These are phyloP conservation scores for Poa annua DNA, from an alignment of 176 grass and related monocot species.

Conservation along the genomic window DNA sequence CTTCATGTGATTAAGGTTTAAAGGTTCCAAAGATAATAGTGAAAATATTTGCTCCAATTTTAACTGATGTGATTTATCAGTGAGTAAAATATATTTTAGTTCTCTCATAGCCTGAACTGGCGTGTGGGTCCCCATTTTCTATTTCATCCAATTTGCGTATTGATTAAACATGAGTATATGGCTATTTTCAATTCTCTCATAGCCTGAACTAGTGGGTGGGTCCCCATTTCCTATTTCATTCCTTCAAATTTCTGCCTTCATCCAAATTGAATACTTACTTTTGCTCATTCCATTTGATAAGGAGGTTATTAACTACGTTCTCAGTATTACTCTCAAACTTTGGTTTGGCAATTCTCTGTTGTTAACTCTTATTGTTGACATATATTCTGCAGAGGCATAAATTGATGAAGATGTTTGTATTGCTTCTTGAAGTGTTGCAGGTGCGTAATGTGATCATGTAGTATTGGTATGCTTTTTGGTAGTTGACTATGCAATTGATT, in stretches of 20 bases:
- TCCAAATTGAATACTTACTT: too few relatives aligned
- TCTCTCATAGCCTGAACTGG: too few relatives aligned
- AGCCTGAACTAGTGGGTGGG: not conserved
- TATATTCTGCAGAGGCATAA: slow-evolving; percentile 74
- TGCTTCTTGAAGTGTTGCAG: slow-evolving; percentile 86
- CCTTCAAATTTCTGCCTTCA: slow-evolving; percentile 1
- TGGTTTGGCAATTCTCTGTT: slow-evolving; percentile 14
- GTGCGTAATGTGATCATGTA: slow-evolving; percentile 43
- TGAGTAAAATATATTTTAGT: not conserved
- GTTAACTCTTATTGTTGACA: slow-evolving; percentile 42
- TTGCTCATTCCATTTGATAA: too few relatives aligned
- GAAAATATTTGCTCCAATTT: slow-evolving; percentile 40
- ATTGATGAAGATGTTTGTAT: slow-evolving; percentile 85
- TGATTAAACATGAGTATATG: slow-evolving; percentile 17
- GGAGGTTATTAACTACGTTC: too few relatives aligned
- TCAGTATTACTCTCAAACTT: not conserved
- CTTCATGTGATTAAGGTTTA: too few relatives aligned
- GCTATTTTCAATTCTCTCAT: slow-evolving; percentile 18
- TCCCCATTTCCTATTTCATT: too few relatives aligned
- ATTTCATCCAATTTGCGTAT: slow-evolving; percentile 11
- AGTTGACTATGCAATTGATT: slow-evolving; percentile 18
- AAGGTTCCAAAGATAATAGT: too few relatives aligned
- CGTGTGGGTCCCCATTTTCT: too few relatives aligned
- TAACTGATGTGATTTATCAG: slow-evolving; percentile 13
- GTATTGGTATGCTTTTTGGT: not conserved